Percentiles rank a stretch among this genome's conserved stretches.
Evolutionary conservation across 768 basidiomycete species (phyloP).

Genomic region (Hemileccinum impolitum): DNA sequence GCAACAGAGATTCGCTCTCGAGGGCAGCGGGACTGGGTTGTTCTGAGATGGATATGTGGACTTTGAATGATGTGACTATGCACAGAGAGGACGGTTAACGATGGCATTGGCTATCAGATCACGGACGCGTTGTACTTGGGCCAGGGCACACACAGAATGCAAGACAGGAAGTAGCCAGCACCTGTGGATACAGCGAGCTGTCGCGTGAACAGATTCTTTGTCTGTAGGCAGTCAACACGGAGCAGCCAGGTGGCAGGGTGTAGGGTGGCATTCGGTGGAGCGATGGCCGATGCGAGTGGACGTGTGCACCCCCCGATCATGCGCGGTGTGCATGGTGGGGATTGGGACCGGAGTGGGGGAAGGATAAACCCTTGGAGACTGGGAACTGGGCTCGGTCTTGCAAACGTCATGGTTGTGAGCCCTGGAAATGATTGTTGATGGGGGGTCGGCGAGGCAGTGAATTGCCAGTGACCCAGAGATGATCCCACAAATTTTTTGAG

Average conservation of each 20-base stretch:
- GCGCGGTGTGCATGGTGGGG: conserved; percentile 23
- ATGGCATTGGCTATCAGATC: conserved; percentile 9
- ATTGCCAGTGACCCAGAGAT: conserved; percentile 26
- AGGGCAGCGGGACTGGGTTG: conserved; percentile 33
- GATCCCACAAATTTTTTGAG: conserved; percentile 29
- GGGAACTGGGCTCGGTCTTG: conserved; percentile 18
- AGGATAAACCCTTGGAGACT: conserved; percentile 41
- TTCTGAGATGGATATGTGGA: conserved; percentile 18
- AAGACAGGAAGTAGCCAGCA: conserved; percentile 11
- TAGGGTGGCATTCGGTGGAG: conserved; percentile 32
- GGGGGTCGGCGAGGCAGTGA: conserved; percentile 27
- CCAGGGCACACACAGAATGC: conserved; percentile 34
- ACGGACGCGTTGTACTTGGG: conserved; percentile 25
- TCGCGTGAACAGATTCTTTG: conserved; percentile 5
- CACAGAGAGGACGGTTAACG: conserved; percentile 19
- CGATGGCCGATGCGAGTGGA: conserved; percentile 35
- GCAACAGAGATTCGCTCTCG: conserved; percentile 61
- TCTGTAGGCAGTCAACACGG: conserved; percentile 10
- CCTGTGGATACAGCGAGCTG: conserved; percentile 31
- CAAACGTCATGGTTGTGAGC: conserved; percentile 14
- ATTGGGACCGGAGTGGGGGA: conserved; percentile 38
- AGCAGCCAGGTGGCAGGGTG: conserved; percentile 21
- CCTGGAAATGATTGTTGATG: conserved; percentile 21
- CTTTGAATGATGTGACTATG: conserved; percentile 10
- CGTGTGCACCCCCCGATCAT: conserved; percentile 24